Percentiles rank a stretch among this genome's conserved stretches.
phyloP scores from a whole-genome alignment of 202 grass and related monocot genomes.

The Thinopyrum obtusiflorum region DNA sequence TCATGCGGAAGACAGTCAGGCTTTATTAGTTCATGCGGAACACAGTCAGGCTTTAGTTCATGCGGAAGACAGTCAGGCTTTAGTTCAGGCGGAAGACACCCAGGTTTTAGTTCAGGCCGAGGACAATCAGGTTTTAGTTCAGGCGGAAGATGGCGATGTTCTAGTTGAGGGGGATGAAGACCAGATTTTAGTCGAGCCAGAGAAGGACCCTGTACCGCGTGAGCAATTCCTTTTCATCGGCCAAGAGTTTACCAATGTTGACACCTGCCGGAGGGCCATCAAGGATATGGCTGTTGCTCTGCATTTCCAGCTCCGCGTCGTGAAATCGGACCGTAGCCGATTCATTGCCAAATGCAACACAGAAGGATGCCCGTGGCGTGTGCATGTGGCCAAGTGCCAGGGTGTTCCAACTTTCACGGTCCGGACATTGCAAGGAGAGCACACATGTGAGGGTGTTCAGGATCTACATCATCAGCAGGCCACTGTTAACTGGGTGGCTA shows the following conservation, averaged over 20 bases:
- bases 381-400: conserved; percentile 84
- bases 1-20: neutral
- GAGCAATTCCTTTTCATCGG: conserved; percentile 63
- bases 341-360: conserved; percentile 92
- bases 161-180: neutral
- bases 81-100: neutral
- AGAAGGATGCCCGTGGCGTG: conserved; percentile 84
- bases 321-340: conserved; percentile 92
- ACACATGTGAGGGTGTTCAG: conserved; percentile 82
- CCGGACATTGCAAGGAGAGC: conserved; percentile 74
- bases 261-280: conserved; percentile 63
- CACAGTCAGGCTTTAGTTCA: neutral
- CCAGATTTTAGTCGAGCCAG: conserved; percentile 45
- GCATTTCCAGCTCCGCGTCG: conserved; percentile 86
- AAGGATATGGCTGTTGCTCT: conserved; percentile 96
- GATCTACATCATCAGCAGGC: conserved; percentile 94
- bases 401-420: conserved; percentile 79
- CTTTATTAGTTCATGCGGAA: neutral
- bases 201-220: conserved; percentile 42
- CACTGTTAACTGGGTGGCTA: conserved; percentile 89
- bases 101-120: neutral
- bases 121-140: conserved; percentile 10
- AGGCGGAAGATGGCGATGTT: neutral
- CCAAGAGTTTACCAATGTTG: conserved; percentile 89
- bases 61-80: neutral